Conservation (phyloP, 306 rosid genomes). For the Oemleria cerasiformis region DNA sequence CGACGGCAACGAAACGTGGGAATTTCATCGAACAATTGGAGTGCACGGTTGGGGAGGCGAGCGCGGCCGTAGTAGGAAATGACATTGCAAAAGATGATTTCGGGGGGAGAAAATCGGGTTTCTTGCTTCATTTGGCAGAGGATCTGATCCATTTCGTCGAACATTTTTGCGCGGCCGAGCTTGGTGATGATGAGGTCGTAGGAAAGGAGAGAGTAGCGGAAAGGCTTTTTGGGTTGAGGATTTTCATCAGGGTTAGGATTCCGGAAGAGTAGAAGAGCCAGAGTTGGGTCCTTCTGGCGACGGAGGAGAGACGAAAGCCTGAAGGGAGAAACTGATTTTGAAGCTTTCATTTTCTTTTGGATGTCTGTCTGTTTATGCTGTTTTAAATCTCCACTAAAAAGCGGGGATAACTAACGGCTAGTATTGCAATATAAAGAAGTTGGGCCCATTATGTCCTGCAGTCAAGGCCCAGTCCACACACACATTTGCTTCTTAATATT, state of each 20-base stretch:
- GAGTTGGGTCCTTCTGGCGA: constrained; percentile 50
- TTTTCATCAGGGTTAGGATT: constrained; percentile 38
- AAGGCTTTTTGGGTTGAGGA: constrained; percentile 30
- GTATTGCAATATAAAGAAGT: too few relatives aligned
- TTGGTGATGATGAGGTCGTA: constrained; percentile 75
- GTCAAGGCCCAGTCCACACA: too few relatives aligned
- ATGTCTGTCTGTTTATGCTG: neutral
- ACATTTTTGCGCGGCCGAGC: constrained; percentile 75
- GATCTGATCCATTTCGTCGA: constrained; percentile 62
- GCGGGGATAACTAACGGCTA: neutral
- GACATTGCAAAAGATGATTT: constrained; percentile 71
- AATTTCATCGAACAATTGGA: constrained; percentile 46
- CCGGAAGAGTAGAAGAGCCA: constrained; percentile 62
- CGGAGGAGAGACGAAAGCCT: constrained; percentile 76
- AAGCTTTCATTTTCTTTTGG: constrained; percentile 32
- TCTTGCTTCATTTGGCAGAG: constrained; percentile 50
- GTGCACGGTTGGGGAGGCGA: constrained; percentile 52
- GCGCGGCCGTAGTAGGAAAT: constrained; percentile 63
- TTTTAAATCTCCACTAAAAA: neutral
- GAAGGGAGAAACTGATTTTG: constrained; percentile 58
- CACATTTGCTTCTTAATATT: too few relatives aligned
- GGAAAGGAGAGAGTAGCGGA: constrained; percentile 56
- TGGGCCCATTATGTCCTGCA: too few relatives aligned
- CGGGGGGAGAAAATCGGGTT: constrained; percentile 46
- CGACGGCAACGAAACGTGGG: constrained; percentile 50